Evolutionary conservation across 768 basidiomycete species (phyloP).

Genomic region (Lactarius quietus): DNA sequence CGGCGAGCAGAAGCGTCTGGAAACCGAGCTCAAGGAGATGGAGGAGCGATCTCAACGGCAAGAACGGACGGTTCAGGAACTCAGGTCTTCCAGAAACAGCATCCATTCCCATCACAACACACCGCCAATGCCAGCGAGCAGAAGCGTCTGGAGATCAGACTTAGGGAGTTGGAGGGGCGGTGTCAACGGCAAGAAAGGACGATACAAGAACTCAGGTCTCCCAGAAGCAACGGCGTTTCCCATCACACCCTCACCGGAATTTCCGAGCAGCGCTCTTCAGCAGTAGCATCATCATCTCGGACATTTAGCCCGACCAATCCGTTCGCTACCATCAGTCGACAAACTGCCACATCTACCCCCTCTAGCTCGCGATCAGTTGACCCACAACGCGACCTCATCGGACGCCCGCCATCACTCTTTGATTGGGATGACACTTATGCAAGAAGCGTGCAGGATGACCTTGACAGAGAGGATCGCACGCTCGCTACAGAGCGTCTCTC

Average conservation of each 20-base stretch:
- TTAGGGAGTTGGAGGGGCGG: slow-evolving; percentile 15
- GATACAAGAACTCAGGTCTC: not conserved
- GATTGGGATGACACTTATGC: no score
- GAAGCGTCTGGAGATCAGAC: slow-evolving; percentile 18
- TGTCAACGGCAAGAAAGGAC: slow-evolving; percentile 14
- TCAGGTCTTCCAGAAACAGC: not conserved
- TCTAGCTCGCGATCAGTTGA: no score
- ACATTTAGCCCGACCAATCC: no score
- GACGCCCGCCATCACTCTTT: no score
- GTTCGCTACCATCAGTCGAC: no score
- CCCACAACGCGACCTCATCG: no score
- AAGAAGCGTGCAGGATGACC: no score
- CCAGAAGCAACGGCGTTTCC: not conserved
- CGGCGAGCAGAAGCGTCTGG: slow-evolving; percentile 26
- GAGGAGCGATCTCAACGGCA: slow-evolving; percentile 13
- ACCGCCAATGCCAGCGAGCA: slow-evolving; percentile 27
- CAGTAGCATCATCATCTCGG: not conserved
- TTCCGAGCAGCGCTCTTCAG: not conserved
- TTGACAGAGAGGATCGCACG: no score
- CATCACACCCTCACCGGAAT: not conserved
- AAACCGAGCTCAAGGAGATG: slow-evolving; percentile 18
- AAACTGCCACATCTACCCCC: no score
- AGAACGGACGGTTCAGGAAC: slow-evolving; percentile 4
- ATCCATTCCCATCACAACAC: not conserved
- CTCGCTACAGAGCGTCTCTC: no score